Base-by-base conservation (phyloP, 441 rosid genomes). In the Euphorbia schlechtendalii region DNA sequence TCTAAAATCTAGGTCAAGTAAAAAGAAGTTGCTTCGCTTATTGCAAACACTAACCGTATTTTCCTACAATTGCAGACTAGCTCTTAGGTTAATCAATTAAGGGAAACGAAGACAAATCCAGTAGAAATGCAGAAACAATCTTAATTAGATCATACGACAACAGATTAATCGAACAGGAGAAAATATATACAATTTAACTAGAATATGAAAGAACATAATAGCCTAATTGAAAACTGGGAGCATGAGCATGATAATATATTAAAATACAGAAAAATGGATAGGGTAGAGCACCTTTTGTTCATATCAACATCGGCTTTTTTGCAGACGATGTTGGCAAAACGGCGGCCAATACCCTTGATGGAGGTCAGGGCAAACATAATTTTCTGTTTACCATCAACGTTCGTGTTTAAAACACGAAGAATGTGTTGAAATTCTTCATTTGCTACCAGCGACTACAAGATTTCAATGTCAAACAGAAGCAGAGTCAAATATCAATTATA, bases 361-460 rank as follows among this genome's bases (percentile, higher is more conserved):
- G 97, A 87, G 71, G 97, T 90, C 8, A 88, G 87, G 34, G 97
- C 96, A 66, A 87, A 88, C 97, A 90, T 84, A 34, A 90, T 90
- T 80, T 86, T 90, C 65, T 90, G 92, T 72, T 88, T 90, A 0
- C 97, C 97, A 80, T 90, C 97, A 5, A 90, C 96, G 68, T 90
- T 90, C 40, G 96, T 88, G 82, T 90, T 90, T 65, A 87, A 65
- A 70, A 90, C 97, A 86, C 93, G 96, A 68, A 90, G 82, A 59
- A 90, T 90, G 83, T 90, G 97, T 80, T 90, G 96, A 32, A 88
- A 90, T 9, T 86, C 97, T 68, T 90, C 96, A 69, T 83, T 86
- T 7, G 92, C 89, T 6, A 90, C 95, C 68, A 89, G 83, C 64
- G 90, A 81, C 96, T 89, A 53, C 34, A 49, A 40, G 21, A 36